Evolutionary conservation across 768 basidiomycete species (phyloP).

Genomic region (button mushroom (Agaricus bisporus)): DNA sequence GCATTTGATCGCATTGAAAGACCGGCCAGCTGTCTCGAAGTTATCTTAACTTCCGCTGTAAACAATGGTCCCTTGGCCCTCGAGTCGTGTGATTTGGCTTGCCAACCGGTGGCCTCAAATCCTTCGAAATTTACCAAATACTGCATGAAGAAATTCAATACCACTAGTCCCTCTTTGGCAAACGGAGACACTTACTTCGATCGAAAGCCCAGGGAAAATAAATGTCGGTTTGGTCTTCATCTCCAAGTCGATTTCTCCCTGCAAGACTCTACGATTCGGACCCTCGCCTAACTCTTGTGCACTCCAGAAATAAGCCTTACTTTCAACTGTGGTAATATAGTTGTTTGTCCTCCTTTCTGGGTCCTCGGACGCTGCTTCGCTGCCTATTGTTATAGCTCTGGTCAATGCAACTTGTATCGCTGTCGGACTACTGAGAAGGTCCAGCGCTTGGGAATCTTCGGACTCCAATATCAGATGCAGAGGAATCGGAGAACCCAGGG

Average conservation of each 20-base stretch:
- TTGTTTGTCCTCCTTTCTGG: conserved; percentile 37
- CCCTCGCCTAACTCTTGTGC: background rate
- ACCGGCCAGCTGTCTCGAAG: conserved; percentile 8
- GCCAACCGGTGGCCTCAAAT: conserved; percentile 5
- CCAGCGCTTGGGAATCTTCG: conserved; percentile 41
- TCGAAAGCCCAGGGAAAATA: conserved; percentile 3
- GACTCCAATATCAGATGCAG: conserved; percentile 40
- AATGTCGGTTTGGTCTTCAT: conserved; percentile 5
- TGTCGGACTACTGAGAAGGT: conserved; percentile 36
- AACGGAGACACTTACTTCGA: background rate
- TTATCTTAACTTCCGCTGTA: background rate
- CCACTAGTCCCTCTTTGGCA: background rate
- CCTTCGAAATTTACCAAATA: conserved; percentile 1
- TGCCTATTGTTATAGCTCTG: conserved; percentile 43
- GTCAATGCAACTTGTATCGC: conserved; percentile 37
- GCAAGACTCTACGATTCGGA: background rate
- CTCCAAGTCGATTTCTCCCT: conserved; percentile 8
- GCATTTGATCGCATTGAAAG: conserved; percentile 3
- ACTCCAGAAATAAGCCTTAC: conserved; percentile 44
- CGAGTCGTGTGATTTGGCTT: background rate
- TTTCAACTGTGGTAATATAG: conserved; percentile 34
- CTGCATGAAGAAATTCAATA: background rate
- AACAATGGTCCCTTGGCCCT: background rate
- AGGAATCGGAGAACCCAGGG: conserved; percentile 46
- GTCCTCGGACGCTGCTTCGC: conserved; percentile 36